Evolutionary conservation across 2,329 filamentous ascomycete species (phyloP).

Genomic region (Stachybotrys chartarum): DNA sequence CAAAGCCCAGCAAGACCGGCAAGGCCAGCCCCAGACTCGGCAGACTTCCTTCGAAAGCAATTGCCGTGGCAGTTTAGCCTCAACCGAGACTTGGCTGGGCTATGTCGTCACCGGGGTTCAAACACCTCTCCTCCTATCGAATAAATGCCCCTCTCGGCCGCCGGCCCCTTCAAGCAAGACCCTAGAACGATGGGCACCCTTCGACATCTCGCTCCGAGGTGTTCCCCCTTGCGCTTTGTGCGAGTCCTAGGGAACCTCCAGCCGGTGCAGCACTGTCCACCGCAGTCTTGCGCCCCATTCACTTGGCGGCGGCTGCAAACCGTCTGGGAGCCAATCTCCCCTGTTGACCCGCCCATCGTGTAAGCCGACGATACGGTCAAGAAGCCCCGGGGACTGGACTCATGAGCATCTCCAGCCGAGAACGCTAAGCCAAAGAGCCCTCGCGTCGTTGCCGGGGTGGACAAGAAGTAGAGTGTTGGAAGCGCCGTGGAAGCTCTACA

Average conservation of each 20-base stretch:
- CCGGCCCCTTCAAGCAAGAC: constrained; percentile 9
- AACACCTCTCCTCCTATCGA: constrained; percentile 10
- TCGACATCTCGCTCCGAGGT: constrained; percentile 14
- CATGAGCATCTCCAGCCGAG: constrained; percentile 3
- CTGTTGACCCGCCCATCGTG: constrained; percentile 8
- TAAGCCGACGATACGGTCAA: constrained; percentile 9
- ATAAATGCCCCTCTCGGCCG: constrained; percentile 12
- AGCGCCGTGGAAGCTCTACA: not conserved
- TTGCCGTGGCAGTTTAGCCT: not conserved
- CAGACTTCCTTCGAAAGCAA: too few relatives aligned
- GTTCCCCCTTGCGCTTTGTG: constrained; percentile 16
- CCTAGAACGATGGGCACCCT: constrained; percentile 17
- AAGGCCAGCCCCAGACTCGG: not conserved
- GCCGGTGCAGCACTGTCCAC: constrained; percentile 6
- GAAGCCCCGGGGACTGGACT: constrained; percentile 7
- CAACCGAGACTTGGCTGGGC: not conserved
- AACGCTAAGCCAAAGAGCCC: not conserved
- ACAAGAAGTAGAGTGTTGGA: not conserved
- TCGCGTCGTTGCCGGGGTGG: not conserved
- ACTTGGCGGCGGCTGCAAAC: constrained; percentile 14
- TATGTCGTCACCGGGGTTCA: constrained; percentile 17
- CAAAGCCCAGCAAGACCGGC: not conserved
- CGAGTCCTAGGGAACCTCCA: constrained; percentile 13
- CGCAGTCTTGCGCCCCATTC: constrained; percentile 14
- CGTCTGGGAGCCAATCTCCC: constrained; percentile 3